A percentile compares a stretch with the other conserved stretches of the same genome.
Conservation (phyloP, 2,329 filamentous ascomycete genomes). For the Phyllosticta citrichinensis region DNA sequence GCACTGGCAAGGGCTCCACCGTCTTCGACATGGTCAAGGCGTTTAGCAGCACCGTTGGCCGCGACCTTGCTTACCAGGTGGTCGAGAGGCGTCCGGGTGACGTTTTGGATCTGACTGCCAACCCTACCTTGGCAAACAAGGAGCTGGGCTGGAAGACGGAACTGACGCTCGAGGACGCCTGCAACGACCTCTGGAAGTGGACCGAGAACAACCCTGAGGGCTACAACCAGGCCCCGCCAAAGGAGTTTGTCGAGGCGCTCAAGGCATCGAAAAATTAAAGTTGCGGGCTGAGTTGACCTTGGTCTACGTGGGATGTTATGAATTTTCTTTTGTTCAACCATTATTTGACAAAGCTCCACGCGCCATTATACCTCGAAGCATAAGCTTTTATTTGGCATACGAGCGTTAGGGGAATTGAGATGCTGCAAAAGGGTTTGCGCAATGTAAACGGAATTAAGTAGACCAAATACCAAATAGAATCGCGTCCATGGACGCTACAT, state of each 20-base stretch:
- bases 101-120: conserved; percentile 88
- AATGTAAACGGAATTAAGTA: not conserved
- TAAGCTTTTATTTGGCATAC: not conserved
- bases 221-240: conserved; percentile 84
- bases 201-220: conserved; percentile 94
- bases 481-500: not conserved
- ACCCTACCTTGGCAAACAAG: conserved; percentile 74
- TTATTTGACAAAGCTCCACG: not conserved
- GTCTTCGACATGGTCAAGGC: conserved; percentile 97
- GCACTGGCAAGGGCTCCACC: conserved; percentile 87
- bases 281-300: not conserved
- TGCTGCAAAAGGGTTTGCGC: not conserved
- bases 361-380: not conserved
- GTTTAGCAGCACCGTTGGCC: conserved; percentile 79
- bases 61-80: conserved; percentile 77
- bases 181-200: conserved; percentile 92
- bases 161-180: conserved; percentile 83
- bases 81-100: conserved; percentile 75
- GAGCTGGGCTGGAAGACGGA: conserved; percentile 91
- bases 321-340: not conserved
- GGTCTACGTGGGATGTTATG: not conserved
- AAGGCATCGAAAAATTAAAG: conserved; percentile 6
- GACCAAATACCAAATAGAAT: not conserved
- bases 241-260: conserved; percentile 58
- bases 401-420: not conserved